A percentile compares a stretch with the other conserved stretches of the same genome.
phyloP scores from a whole-genome alignment of 805 yeast species.

The Wickerhamiella galacta region DNA sequence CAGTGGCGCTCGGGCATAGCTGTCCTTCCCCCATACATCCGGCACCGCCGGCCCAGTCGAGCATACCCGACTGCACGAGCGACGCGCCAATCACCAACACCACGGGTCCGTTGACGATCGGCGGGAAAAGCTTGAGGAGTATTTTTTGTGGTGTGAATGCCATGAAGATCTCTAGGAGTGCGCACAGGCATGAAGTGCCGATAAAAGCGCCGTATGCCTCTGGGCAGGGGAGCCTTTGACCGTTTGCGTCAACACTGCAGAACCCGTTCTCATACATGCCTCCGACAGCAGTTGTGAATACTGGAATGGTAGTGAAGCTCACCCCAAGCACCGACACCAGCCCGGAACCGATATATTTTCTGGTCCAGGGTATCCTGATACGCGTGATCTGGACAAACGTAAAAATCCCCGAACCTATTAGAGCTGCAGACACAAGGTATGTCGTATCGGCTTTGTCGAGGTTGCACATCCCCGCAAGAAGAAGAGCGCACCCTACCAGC shows the following conservation, averaged over 20 bases:
- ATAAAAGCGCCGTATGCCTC: conserved; percentile 70
- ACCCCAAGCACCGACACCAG: conserved; percentile 80
- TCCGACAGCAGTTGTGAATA: conserved; percentile 57
- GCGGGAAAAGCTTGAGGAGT: conserved; percentile 62
- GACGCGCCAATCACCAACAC: conserved; percentile 62
- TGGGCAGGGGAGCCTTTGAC: conserved; percentile 57
- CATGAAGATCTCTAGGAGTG: conserved; percentile 48
- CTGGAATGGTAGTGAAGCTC: conserved; percentile 69
- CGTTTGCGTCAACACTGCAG: conserved; percentile 46
- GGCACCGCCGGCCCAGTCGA: conserved; percentile 76
- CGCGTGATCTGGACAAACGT: conserved; percentile 63
- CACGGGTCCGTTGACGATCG: conserved; percentile 82
- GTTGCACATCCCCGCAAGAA: conserved; percentile 49
- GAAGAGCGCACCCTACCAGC: conserved; percentile 62
- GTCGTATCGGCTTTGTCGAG: conserved; percentile 32
- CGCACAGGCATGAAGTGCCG: conserved; percentile 53
- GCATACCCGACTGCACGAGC: conserved; percentile 51
- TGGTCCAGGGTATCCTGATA: conserved; percentile 53
- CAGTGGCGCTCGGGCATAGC: conserved; percentile 32
- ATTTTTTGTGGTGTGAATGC: conserved; percentile 60
- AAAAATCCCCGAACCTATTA: conserved; percentile 50
- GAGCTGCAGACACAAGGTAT: conserved; percentile 48
- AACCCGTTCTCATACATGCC: conserved; percentile 56
- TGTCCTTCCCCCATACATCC: conserved; percentile 26
- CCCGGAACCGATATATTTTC: conserved; percentile 71